Percentiles rank a stretch among this genome's conserved stretches.
Conservation (phyloP, 805 yeast genomes). For the Candida mattraensis region DNA sequence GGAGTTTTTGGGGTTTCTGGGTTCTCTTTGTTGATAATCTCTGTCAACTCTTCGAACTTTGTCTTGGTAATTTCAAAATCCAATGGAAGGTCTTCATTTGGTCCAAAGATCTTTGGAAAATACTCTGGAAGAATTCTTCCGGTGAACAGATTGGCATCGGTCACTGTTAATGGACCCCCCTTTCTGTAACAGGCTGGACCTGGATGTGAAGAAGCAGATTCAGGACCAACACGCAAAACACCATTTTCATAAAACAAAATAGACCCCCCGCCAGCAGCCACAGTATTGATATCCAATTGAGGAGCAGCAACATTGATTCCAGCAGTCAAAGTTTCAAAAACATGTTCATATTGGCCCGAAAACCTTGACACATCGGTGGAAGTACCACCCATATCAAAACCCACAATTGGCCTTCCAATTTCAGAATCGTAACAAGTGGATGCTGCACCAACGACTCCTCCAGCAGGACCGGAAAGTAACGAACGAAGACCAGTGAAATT, state of each 20-base stretch:
- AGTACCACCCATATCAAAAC: conserved; percentile 90
- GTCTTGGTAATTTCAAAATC: conserved; percentile 51
- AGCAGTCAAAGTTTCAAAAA: conserved; percentile 78
- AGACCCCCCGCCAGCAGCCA: conserved; percentile 86
- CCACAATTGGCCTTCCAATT: conserved; percentile 60
- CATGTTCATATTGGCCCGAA: conserved; percentile 70
- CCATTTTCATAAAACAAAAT: conserved; percentile 68
- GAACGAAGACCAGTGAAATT: conserved; percentile 85
- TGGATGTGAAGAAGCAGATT: conserved; percentile 84
- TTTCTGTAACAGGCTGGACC: conserved; percentile 88
- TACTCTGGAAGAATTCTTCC: conserved; percentile 72
- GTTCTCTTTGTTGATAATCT: conserved; percentile 51
- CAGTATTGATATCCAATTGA: conserved; percentile 76
- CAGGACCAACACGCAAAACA: conserved; percentile 82
- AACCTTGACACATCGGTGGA: conserved; percentile 80
- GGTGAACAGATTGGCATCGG: conserved; percentile 77
- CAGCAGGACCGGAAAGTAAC: conserved; percentile 95
- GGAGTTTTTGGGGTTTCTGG: conserved; percentile 44
- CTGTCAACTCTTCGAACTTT: conserved; percentile 55
- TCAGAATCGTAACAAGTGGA: conserved; percentile 63
- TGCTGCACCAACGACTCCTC: conserved; percentile 93
- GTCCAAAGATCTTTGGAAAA: conserved; percentile 84
- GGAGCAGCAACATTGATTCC: conserved; percentile 82
- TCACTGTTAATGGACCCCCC: conserved; percentile 80
- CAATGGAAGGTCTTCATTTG: conserved; percentile 67